Conservation (phyloP, 192 early-diverging fungal species). For the Umbelopsis isabellina region DNA sequence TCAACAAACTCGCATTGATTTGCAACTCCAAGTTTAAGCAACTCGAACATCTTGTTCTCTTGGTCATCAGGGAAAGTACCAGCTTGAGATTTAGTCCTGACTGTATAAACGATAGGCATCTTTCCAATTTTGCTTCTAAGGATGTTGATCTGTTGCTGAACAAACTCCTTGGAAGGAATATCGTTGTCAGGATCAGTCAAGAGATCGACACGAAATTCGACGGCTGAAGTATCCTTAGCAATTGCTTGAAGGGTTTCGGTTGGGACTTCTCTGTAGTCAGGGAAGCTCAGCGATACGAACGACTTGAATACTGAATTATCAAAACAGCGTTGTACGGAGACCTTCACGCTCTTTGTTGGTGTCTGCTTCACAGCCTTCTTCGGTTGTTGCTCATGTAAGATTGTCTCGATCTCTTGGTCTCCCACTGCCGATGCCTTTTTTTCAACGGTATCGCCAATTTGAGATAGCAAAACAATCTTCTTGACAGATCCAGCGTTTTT, state of each 20-base stretch:
- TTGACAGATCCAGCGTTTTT: constrained; percentile 90
- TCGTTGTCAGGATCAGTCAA: constrained; percentile 52
- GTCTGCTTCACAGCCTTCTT: neutral
- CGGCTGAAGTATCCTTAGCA: constrained; percentile 74
- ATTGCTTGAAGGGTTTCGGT: constrained; percentile 53
- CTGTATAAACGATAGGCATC: constrained; percentile 89
- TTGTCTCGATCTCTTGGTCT: constrained; percentile 70
- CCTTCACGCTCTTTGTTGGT: too few species aligned
- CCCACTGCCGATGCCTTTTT: constrained; percentile 74
- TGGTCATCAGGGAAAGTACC: constrained; percentile 75
- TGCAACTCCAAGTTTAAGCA: constrained; percentile 68
- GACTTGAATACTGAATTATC: constrained; percentile 45
- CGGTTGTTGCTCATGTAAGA: constrained; percentile 4
- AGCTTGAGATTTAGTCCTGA: constrained; percentile 84
- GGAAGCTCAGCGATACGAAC: constrained; percentile 84
- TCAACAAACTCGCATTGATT: constrained; percentile 95
- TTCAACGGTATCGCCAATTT: constrained; percentile 84
- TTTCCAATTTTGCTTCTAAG: constrained; percentile 56
- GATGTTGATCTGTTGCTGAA: constrained; percentile 74
- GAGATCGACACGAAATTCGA: constrained; percentile 93
- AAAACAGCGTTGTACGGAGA: too few species aligned
- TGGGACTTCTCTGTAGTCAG: constrained; percentile 55
- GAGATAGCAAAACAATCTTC: constrained; percentile 80
- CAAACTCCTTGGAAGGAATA: constrained; percentile 53
- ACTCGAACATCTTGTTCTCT: constrained; percentile 54